Conservation (phyloP, 768 basidiomycete species). For the Suillus luteus region DNA sequence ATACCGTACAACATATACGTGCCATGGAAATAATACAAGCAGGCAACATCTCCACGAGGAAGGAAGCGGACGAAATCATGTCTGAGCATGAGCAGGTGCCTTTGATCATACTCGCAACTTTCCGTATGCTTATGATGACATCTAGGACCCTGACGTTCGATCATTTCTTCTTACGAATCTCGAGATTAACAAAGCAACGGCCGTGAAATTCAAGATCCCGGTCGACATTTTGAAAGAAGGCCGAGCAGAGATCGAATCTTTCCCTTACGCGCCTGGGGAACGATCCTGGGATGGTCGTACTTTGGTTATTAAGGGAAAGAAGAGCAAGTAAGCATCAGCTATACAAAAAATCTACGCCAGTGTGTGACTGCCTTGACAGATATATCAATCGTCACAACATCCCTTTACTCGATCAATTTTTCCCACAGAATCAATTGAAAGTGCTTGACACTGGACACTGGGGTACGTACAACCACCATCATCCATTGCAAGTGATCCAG, state of each 20-base stretch:
- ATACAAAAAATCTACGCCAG: background rate
- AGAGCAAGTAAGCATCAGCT: slow-evolving; percentile 57
- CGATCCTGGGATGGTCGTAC: slow-evolving; percentile 57
- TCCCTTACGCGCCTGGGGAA: slow-evolving; percentile 68
- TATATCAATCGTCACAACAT: slow-evolving; percentile 78
- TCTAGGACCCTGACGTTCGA: slow-evolving; percentile 71
- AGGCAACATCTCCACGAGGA: slow-evolving; percentile 55
- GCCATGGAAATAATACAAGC: slow-evolving; percentile 77
- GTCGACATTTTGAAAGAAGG: slow-evolving; percentile 61
- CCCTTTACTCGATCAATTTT: slow-evolving; percentile 62
- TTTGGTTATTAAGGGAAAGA: slow-evolving; percentile 77
- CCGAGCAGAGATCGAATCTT: slow-evolving; percentile 71
- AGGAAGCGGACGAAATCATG: slow-evolving; percentile 71
- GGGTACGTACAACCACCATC: slow-evolving; percentile 53
- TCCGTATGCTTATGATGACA: slow-evolving; percentile 12
- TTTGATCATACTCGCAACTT: slow-evolving; percentile 4
- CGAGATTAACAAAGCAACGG: slow-evolving; percentile 33
- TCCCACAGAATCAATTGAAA: slow-evolving; percentile 67
- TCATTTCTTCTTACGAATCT: slow-evolving; percentile 90
- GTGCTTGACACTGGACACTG: slow-evolving; percentile 81
- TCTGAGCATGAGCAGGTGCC: slow-evolving; percentile 62
- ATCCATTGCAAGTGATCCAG: background rate
- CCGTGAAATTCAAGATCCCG: slow-evolving; percentile 73
- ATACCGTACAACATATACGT: slow-evolving; percentile 66
- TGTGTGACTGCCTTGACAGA: slow-evolving; percentile 36